phyloP scores from a whole-genome alignment of 345 rosid species.

The Populus davidiana region DNA sequence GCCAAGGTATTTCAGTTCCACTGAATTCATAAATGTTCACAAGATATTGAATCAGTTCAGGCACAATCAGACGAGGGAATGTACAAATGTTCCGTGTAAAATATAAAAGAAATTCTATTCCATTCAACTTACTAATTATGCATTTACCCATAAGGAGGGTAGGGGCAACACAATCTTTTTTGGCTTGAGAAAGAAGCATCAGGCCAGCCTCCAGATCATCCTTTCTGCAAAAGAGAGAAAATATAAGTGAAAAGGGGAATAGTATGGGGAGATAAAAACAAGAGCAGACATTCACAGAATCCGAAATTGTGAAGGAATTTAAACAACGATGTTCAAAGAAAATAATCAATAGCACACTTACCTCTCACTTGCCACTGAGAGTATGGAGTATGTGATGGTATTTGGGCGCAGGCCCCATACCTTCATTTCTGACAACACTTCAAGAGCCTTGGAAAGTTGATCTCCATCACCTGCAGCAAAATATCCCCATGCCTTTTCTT shows the following conservation, averaged over 20 bases:
- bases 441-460: conserved; percentile 75
- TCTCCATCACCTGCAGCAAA: conserved; percentile 70
- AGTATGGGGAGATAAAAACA: not conserved
- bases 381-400: conserved; percentile 75
- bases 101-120: not conserved
- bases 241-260: not conserved
- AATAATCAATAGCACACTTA: conserved; percentile 24
- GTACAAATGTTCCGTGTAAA: not conserved
- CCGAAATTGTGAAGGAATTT: conserved; percentile 3
- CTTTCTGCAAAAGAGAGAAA: conserved; percentile 44
- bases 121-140: conserved; percentile 64
- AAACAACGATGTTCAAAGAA: not conserved
- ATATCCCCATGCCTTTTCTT: conserved; percentile 11
- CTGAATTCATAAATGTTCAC: not conserved
- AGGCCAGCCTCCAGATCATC: conserved; percentile 73
- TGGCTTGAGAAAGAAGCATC: conserved; percentile 66
- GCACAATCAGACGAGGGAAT: not conserved
- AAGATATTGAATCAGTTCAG: not conserved
- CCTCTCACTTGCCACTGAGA: conserved; percentile 83
- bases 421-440: conserved; percentile 73
- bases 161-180: conserved; percentile 60
- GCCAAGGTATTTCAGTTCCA: not conserved
- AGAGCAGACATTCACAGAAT: not conserved
- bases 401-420: conserved; percentile 56
- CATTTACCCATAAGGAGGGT: conserved; percentile 66